Conservation (phyloP, 176 grass and related monocot genomes). For the Melocanna baccifera region DNA sequence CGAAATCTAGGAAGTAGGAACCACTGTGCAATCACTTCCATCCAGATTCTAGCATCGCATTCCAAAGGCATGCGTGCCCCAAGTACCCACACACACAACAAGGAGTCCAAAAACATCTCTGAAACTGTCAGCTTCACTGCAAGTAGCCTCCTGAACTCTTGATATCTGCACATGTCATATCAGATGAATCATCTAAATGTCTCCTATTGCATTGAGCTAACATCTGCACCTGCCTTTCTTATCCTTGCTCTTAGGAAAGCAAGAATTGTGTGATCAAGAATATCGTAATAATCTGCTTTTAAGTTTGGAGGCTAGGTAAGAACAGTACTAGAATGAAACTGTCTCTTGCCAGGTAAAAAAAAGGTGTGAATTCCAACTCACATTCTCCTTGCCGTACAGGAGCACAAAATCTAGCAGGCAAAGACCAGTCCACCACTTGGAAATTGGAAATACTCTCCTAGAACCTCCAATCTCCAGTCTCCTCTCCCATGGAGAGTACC, state of each 20-base stretch:
- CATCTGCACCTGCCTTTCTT: neutral
- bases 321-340: neutral
- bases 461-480: slow-evolving; percentile 10
- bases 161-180: neutral
- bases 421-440: slow-evolving; percentile 19
- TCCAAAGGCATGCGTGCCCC: slow-evolving; percentile 31
- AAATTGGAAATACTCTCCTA: slow-evolving; percentile 1
- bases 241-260: neutral
- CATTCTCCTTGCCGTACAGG: slow-evolving; percentile 21
- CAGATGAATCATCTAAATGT: neutral
- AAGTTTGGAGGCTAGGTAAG: neutral
- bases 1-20: slow-evolving; percentile 21
- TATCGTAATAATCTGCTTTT: neutral
- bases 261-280: neutral
- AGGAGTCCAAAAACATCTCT: neutral
- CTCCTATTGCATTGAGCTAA: neutral
- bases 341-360: slow-evolving; percentile 20
- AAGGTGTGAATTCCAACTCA: slow-evolving; percentile 12
- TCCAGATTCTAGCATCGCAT: slow-evolving; percentile 29
- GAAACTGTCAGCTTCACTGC: neutral
- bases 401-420: slow-evolving; percentile 40
- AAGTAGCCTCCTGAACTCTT: neutral
- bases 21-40: slow-evolving; percentile 27
- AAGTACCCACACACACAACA: slow-evolving; percentile 10
- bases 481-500: slow-evolving; percentile 7